Percentiles rank a stretch among this genome's conserved stretches.
phyloP scores from a whole-genome alignment of 345 rosid species.

The Adansonia digitata region DNA sequence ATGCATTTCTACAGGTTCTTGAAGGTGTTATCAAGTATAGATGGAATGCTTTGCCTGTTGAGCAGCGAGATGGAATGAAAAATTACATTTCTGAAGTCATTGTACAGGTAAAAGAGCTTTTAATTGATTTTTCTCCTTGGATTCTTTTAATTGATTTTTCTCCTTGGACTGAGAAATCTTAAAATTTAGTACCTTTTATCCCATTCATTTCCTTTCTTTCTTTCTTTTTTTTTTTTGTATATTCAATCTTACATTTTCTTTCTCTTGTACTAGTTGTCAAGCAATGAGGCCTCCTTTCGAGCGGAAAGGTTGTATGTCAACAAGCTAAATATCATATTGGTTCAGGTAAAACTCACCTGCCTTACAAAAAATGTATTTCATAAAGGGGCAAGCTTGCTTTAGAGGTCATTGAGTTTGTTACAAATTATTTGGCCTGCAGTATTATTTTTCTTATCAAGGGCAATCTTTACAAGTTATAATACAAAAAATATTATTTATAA shows the following conservation, averaged over 20 bases:
- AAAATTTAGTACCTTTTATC: not conserved
- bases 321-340: conserved; percentile 89
- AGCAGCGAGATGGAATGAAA: conserved; percentile 99
- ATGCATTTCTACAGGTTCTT: conserved; percentile 56
- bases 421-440: not conserved
- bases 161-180: not conserved
- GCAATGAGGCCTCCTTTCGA: conserved; percentile 80
- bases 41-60: conserved; percentile 97
- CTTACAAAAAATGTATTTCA: not conserved
- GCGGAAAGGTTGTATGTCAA: conserved; percentile 85
- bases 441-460: not conserved
- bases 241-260: not conserved
- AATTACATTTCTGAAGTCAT: conserved; percentile 98
- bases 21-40: conserved; percentile 98
- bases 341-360: conserved; percentile 54
- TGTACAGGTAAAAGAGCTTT: conserved; percentile 59
- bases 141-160: no score
- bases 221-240: not conserved
- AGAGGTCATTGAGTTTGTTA: not conserved
- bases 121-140: not conserved
- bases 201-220: no score
- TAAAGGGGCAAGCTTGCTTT: not conserved
- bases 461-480: not conserved
- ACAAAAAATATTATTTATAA: not conserved
- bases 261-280: conserved; percentile 61